These are phyloP conservation scores for Skeletonema potamos DNA, from an alignment of 108 stramenopile genomes.

Conservation along the genomic window DNA sequence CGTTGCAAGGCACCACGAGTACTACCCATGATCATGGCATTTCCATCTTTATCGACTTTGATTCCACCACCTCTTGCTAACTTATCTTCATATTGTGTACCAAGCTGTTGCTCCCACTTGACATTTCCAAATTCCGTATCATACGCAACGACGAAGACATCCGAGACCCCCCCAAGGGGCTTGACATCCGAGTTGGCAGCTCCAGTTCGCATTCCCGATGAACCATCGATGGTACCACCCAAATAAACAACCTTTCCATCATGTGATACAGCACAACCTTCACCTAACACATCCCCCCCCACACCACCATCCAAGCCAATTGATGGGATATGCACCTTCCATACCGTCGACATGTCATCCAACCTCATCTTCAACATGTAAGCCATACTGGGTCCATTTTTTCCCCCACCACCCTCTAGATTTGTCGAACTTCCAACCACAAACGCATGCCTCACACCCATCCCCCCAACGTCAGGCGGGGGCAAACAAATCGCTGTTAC, in stretches of 20 bases:
- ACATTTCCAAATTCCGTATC: conserved; percentile 39
- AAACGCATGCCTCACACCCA: conserved; percentile 34
- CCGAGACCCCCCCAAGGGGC: conserved; percentile 28
- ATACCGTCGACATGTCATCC: conserved; percentile 37
- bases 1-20: conserved; percentile 40
- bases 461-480: conserved; percentile 25
- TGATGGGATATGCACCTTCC: conserved; percentile 41
- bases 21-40: conserved; percentile 41
- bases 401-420: neutral
- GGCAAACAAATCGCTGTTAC: conserved; percentile 37
- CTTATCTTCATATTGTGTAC: conserved; percentile 38
- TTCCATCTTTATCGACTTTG: conserved; percentile 34
- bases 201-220: conserved; percentile 28
- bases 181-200: conserved; percentile 9
- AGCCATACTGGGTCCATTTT: conserved; percentile 24
- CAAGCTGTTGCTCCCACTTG: conserved; percentile 40
- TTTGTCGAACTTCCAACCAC: conserved; percentile 35
- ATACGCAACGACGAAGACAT: conserved; percentile 44
- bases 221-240: conserved; percentile 41
- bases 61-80: conserved; percentile 44
- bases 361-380: conserved; percentile 43
- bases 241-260: conserved; percentile 37
- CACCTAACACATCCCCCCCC: conserved; percentile 35
- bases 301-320: conserved; percentile 26
- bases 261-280: conserved; percentile 40